phyloP scores from a whole-genome alignment of 768 basidiomycete species.

The Auriscalpium vulgare region DNA sequence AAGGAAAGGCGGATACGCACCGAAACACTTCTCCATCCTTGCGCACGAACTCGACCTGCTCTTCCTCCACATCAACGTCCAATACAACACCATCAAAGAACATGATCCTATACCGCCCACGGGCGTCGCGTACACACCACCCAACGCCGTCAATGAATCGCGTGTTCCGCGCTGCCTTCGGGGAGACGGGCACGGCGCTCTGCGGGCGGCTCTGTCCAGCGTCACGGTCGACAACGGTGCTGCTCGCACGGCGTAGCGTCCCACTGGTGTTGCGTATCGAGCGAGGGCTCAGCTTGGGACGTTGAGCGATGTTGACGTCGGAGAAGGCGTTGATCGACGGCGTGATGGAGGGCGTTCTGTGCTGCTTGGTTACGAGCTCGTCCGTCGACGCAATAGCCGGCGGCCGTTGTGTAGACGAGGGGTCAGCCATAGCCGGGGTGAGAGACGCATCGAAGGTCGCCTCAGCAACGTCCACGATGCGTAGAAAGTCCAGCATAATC shows the following conservation, averaged over 20 bases:
- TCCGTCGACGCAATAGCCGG: background rate
- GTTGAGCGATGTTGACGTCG: conserved; percentile 8
- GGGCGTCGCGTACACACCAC: conserved; percentile 35
- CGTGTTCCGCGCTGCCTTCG: conserved; percentile 16
- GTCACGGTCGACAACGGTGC: conserved; percentile 16
- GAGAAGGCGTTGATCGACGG: conserved; percentile 1
- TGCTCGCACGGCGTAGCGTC: conserved; percentile 11
- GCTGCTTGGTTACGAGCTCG: background rate
- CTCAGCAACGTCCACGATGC: conserved; percentile 8
- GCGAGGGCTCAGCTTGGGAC: conserved; percentile 9
- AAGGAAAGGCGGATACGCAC: conserved; percentile 15
- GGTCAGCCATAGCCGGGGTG: background rate
- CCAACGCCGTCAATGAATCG: conserved; percentile 33
- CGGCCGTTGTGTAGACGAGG: background rate
- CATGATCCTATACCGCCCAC: conserved; percentile 35
- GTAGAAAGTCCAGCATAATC: conserved; percentile 11
- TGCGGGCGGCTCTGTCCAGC: conserved; percentile 11
- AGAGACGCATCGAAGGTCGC: background rate
- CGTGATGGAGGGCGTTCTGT: background rate
- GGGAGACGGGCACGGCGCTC: background rate
- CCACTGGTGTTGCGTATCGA: conserved; percentile 1
- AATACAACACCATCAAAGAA: conserved; percentile 29
- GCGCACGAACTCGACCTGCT: conserved; percentile 29
- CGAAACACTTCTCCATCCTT: conserved; percentile 21
- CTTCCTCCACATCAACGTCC: conserved; percentile 37